Evolutionary conservation across 2,329 filamentous ascomycete species (phyloP).

Genomic region (Apiospora aurea): DNA sequence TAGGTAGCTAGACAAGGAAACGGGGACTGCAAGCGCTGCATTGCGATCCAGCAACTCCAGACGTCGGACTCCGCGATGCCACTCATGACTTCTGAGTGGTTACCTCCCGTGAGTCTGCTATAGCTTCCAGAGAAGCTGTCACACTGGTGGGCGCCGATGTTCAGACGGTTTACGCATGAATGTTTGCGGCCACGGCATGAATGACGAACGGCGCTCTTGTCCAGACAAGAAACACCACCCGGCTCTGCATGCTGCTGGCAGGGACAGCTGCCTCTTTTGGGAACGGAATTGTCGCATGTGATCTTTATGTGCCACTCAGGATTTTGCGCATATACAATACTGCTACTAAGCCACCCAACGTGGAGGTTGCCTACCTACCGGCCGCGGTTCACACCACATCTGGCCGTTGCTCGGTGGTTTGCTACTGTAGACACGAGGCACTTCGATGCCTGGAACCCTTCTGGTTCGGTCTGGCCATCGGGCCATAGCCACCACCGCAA

Average conservation of each 20-base stretch:
- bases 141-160: background rate
- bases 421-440: background rate
- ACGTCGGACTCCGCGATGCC: background rate
- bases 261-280: background rate
- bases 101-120: background rate
- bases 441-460: background rate
- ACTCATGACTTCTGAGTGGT: background rate
- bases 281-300: background rate
- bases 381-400: background rate
- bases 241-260: background rate
- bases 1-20: too few species aligned
- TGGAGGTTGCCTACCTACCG: background rate
- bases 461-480: background rate
- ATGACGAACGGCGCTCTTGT: conserved; percentile 11
- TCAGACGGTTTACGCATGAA: conserved; percentile 11
- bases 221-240: conserved; percentile 12
- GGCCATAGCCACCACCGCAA: background rate
- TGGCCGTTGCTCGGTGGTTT: background rate
- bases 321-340: background rate
- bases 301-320: background rate
- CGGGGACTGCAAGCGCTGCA: conserved; percentile 4
- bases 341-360: background rate
- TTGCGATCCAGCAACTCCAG: background rate
- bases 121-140: background rate
- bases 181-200: background rate